These are phyloP conservation scores for Plasmodium berghei DNA, from an alignment of 169 alveolate genomes.

Conservation along the genomic window DNA sequence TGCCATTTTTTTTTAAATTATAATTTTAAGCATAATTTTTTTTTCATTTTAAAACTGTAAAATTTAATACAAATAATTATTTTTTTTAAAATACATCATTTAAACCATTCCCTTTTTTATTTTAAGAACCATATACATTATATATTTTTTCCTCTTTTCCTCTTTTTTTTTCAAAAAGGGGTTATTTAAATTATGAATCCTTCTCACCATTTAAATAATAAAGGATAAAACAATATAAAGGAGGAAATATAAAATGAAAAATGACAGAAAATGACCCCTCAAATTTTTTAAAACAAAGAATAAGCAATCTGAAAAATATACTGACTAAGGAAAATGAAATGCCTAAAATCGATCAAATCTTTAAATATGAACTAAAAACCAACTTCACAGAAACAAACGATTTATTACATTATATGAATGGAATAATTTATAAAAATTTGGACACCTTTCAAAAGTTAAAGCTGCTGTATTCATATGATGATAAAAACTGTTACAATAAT, in stretches of 20 bases:
- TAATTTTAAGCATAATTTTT: no score
- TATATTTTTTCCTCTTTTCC: background rate
- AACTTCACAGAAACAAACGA: slow-evolving; percentile 35
- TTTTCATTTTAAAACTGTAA: no score
- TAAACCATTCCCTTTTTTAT: no score
- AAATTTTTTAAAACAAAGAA: slow-evolving; percentile 46
- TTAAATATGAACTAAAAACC: slow-evolving; percentile 51
- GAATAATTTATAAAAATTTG: slow-evolving; percentile 44
- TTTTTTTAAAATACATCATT: no score
- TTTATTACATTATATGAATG: slow-evolving; percentile 46
- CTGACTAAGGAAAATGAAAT: slow-evolving; percentile 47
- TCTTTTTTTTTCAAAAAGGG: background rate
- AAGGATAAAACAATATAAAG: slow-evolving; percentile 5
- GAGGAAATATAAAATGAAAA: slow-evolving; percentile 14
- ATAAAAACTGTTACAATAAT: slow-evolving; percentile 29
- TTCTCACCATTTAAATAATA: slow-evolving; percentile 15
- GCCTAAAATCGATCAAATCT: slow-evolving; percentile 63
- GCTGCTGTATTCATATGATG: slow-evolving; percentile 46
- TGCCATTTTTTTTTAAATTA: no score
- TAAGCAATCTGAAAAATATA: slow-evolving; percentile 23
- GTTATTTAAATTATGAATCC: background rate
- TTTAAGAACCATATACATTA: no score
- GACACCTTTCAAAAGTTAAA: slow-evolving; percentile 46
- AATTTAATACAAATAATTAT: no score
- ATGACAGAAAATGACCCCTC: slow-evolving; percentile 23